Base-by-base conservation (phyloP, 345 rosid genomes). In the Arabidopsis suecica region DNA sequence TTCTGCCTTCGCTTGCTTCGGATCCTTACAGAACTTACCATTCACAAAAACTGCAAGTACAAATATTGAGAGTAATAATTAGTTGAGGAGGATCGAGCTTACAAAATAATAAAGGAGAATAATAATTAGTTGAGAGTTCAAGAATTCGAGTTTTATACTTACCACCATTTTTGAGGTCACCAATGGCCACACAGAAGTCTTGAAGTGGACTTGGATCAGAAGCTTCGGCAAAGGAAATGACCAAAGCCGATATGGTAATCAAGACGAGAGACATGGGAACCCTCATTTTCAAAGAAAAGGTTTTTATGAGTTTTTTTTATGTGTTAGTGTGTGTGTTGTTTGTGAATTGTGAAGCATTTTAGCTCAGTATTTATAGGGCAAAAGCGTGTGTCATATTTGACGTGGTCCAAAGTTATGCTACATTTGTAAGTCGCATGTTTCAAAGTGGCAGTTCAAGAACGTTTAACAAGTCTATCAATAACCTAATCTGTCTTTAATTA, bases 181-280 rank as follows among this genome's bases (percentile, higher is more conserved):
- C 7, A 55, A 55, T 14, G 53, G 73, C 73, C 1, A 69, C 51
- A 41, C 73, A 69, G 41, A 69, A 69, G 53, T 69, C 73, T 55
- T 69, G 73, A 32, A 55, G 73, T 40, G 73, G 73, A 55, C 73
- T 69, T 55, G 73, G 73, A 69, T 69, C 73, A 44, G 40, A 69
- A 28, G 63, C 63, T 2, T 28, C 11, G 8, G 13, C 54, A 25
- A 56, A 40, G 12, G 62, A 55, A 54, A 54, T 16, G 41, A 28
- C 73, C 53, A 69, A 69, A 6, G 64, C 41, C 3, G 20, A 14
- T 37, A 12, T 16, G 7, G 40, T 16, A 16, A 42, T 6, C 3
- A 11, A 9, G 22, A 69, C 0, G 64, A 69, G 64, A 42, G 32
- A 69, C 63, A 28, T n/a, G 10, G 63, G 41, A 55, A 41, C 11